These are phyloP conservation scores for Magnaporthiopsis incrustans DNA, from an alignment of 2,329 filamentous ascomycete species.

Conservation along the genomic window DNA sequence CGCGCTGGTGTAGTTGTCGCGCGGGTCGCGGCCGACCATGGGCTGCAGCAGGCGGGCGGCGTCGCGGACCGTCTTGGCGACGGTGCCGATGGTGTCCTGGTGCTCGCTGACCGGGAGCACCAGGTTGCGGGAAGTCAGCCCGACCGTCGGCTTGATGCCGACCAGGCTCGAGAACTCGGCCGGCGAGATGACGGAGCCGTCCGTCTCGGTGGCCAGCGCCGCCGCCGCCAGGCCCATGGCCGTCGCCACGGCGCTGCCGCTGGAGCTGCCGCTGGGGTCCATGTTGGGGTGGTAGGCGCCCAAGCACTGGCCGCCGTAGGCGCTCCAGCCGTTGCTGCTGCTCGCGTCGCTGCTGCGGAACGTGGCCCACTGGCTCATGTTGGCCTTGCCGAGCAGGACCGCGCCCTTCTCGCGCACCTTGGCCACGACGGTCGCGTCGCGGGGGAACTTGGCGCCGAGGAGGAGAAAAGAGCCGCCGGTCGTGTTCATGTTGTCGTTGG, in stretches of 20 bases:
- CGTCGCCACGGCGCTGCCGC: conserved; percentile 50
- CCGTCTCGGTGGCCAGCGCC: conserved; percentile 54
- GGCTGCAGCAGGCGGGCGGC: conserved; percentile 53
- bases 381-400: conserved; percentile 59
- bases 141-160: conserved; percentile 61
- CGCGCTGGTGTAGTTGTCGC: conserved; percentile 56
- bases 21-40: conserved; percentile 52
- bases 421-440: conserved; percentile 50
- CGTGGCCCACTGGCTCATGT: conserved; percentile 58
- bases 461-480: conserved; percentile 56
- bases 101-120: conserved; percentile 58
- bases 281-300: conserved; percentile 53
- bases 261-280: conserved; percentile 52
- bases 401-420: conserved; percentile 54
- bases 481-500: conserved; percentile 53
- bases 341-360: conserved; percentile 47
- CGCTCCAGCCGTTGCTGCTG: conserved; percentile 54
- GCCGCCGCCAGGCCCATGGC: conserved; percentile 52
- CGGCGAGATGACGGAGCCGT: conserved; percentile 55
- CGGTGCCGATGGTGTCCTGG: conserved; percentile 59
- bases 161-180: conserved; percentile 49
- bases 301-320: conserved; percentile 51
- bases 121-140: conserved; percentile 52
- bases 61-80: conserved; percentile 57
- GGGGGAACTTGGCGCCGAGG: conserved; percentile 45